Percentiles rank a stretch among this genome's conserved stretches.
phyloP scores from a whole-genome alignment of 2,329 filamentous ascomycete genomes.

The Penicillium sp. region DNA sequence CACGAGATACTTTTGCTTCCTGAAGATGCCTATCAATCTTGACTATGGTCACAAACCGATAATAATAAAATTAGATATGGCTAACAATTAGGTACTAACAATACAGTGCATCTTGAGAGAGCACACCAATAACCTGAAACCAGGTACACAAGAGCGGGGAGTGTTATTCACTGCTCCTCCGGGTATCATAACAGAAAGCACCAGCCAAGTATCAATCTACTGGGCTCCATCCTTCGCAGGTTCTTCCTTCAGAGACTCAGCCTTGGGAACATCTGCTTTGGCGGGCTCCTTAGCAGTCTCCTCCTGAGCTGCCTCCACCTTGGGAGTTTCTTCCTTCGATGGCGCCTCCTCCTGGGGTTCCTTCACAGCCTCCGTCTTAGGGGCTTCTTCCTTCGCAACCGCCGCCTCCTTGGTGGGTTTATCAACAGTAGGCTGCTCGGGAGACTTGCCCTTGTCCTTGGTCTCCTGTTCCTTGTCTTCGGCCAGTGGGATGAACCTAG shows the following conservation, averaged over 20 bases:
- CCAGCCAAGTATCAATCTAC: slow-evolving; percentile 10
- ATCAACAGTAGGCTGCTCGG: slow-evolving; percentile 3
- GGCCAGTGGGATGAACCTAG: slow-evolving; percentile 33
- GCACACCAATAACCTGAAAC: slow-evolving; percentile 6
- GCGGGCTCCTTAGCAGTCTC: slow-evolving; percentile 17
- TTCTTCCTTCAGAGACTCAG: slow-evolving; percentile 17
- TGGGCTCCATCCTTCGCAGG: slow-evolving; percentile 17
- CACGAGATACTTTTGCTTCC: not conserved
- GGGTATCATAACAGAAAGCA: slow-evolving; percentile 27
- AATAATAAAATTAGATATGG: not conserved
- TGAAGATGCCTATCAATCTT: not conserved
- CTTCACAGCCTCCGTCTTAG: slow-evolving; percentile 2
- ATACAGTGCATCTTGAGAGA: not conserved
- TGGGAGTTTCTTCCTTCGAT: slow-evolving; percentile 1
- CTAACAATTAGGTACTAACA: not conserved
- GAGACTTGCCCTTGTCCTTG: slow-evolving; percentile 5
- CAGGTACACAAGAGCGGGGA: slow-evolving; percentile 20
- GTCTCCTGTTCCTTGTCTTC: slow-evolving; percentile 22
- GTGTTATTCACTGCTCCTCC: slow-evolving; percentile 16
- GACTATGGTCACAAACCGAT: not conserved
- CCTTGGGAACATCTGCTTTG: slow-evolving; percentile 10
- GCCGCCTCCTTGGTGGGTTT: slow-evolving; percentile 13
- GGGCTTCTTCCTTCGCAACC: slow-evolving; percentile 1
- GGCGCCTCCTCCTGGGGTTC: slow-evolving; percentile 13
- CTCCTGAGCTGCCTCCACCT: slow-evolving; percentile 8